Evolutionary conservation across 768 basidiomycete species (phyloP), one percentile per base, ranked within the genome.

Genomic region (Termitomyces sp.): DNA sequence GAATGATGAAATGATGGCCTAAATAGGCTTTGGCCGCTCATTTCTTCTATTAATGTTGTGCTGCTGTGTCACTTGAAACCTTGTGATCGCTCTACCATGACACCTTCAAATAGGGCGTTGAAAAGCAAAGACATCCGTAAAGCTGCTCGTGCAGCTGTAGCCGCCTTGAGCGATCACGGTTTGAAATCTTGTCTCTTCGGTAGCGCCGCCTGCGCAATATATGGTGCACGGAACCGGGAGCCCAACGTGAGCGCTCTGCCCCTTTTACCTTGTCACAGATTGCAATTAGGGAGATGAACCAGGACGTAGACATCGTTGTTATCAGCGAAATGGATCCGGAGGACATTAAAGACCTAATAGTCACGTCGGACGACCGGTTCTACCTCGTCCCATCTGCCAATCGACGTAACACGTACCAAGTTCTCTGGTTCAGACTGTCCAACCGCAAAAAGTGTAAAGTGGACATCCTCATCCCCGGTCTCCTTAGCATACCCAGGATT

Each of bases 281-380:
- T 13, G 6, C 7, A 28, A 30, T 30, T 2, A 46, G 6, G 26
- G 22, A 18, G 22, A 32, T 14, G 3, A 16, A 53, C 3, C 32
- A 81, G 80, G 81, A 81, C 59, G 68, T 80, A 12, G 80, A 81
- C 57, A 66, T 81, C 4, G 69, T 80, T 26, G 75, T 80, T 13
- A 63, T 79, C 42, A 73, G 75, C 7, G 58, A 64, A 0, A 33
- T 36, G 8, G 63, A 72, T 54, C 63, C 67, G 40, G 79, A 78
- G 63, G 61, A 64, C 6, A 70, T 83, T 59, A 81, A 83, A 58
- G 58, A 51, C 6, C 64, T 73, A 38, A 64, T 83, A 32, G 67
- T 68, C 16, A 50, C 53, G 1, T 54, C 38, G 8, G 64, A 77
- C 63, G 8, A 62, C 30, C 65, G 66, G 1, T 81, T 79, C 62